These are phyloP conservation scores for Aspergillus oerlinghausenensis DNA, from an alignment of 2,329 filamentous ascomycete species.

Conservation along the genomic window DNA sequence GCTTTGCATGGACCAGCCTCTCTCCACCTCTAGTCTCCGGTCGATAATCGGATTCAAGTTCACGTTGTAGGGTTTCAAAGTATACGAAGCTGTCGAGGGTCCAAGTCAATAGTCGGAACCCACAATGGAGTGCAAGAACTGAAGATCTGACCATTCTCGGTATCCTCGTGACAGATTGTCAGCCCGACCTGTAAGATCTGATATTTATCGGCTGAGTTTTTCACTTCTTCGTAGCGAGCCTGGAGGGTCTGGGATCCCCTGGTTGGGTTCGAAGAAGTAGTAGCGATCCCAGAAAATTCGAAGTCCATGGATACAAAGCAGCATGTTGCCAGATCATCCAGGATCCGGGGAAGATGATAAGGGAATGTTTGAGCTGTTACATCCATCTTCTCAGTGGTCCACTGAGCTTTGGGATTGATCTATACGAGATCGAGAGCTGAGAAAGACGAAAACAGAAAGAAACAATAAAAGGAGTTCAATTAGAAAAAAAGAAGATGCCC, in stretches of 20 bases:
- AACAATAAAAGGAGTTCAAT: not conserved
- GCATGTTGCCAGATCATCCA: slow-evolving; percentile 55
- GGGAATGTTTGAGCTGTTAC: slow-evolving; percentile 49
- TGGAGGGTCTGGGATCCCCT: slow-evolving; percentile 51
- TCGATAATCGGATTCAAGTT: slow-evolving; percentile 54
- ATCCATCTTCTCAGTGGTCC: slow-evolving; percentile 46
- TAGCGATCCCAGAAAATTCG: slow-evolving; percentile 61
- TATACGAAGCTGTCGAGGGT: slow-evolving; percentile 44
- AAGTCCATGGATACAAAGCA: slow-evolving; percentile 62
- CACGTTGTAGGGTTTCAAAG: slow-evolving; percentile 62
- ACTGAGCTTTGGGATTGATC: not conserved
- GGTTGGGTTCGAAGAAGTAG: slow-evolving; percentile 33
- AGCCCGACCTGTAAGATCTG: slow-evolving; percentile 64
- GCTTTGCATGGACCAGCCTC: slow-evolving; percentile 57
- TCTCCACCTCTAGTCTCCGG: slow-evolving; percentile 52
- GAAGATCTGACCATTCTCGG: slow-evolving; percentile 40
- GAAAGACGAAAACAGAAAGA: not conserved
- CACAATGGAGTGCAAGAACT: not conserved
- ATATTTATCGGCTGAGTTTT: slow-evolving; percentile 57
- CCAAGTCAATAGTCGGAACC: slow-evolving; percentile 3
- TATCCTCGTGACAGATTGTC: slow-evolving; percentile 59
- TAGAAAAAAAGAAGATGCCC: not conserved
- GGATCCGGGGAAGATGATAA: slow-evolving; percentile 50
- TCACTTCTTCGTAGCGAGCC: slow-evolving; percentile 58
- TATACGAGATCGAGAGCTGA: not conserved